Percentiles rank a stretch among this genome's conserved stretches.
phyloP scores from a whole-genome alignment of 768 basidiomycete species.

The Auriscalpium vulgare region DNA sequence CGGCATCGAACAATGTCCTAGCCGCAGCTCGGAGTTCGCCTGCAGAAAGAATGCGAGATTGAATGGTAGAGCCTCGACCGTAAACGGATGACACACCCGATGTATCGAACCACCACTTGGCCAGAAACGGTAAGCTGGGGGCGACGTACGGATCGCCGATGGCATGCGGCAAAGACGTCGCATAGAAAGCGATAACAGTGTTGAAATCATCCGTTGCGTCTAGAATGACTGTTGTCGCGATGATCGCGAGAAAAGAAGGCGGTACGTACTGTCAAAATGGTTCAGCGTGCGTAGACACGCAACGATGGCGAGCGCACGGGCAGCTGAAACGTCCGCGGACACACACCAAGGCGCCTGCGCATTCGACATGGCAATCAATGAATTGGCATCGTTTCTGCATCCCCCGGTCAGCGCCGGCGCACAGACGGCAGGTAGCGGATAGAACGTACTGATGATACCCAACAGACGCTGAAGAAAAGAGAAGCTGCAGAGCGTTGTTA shows the following conservation, averaged over 20 bases:
- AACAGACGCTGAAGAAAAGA: conserved; percentile 27
- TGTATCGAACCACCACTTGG: conserved; percentile 67
- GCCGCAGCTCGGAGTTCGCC: conserved; percentile 75
- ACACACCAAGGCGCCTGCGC: conserved; percentile 59
- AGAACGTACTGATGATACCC: conserved; percentile 44
- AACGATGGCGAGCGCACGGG: conserved; percentile 58
- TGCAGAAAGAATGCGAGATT: conserved; percentile 19
- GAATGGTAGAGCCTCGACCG: background rate
- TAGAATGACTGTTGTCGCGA: conserved; percentile 21
- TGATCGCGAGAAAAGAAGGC: background rate
- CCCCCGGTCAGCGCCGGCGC: too few species aligned
- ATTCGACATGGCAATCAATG: conserved; percentile 30
- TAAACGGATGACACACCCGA: conserved; percentile 40
- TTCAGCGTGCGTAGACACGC: conserved; percentile 63
- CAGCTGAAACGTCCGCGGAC: conserved; percentile 62
- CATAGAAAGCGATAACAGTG: conserved; percentile 75
- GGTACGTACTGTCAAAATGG: conserved; percentile 52
- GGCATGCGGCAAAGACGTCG: conserved; percentile 53
- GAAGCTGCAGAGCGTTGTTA: conserved; percentile 44
- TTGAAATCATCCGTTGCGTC: conserved; percentile 64
- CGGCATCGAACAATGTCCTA: conserved; percentile 69
- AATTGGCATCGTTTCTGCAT: conserved; percentile 32
- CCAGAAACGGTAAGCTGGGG: conserved; percentile 69
- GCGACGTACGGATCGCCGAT: conserved; percentile 55
- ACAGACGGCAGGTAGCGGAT: background rate